Percentiles rank a stretch among this genome's conserved stretches.
Evolutionary conservation across 2,329 filamentous ascomycete genomes (phyloP).

Genomic region (Chaetomiaceae sp.): DNA sequence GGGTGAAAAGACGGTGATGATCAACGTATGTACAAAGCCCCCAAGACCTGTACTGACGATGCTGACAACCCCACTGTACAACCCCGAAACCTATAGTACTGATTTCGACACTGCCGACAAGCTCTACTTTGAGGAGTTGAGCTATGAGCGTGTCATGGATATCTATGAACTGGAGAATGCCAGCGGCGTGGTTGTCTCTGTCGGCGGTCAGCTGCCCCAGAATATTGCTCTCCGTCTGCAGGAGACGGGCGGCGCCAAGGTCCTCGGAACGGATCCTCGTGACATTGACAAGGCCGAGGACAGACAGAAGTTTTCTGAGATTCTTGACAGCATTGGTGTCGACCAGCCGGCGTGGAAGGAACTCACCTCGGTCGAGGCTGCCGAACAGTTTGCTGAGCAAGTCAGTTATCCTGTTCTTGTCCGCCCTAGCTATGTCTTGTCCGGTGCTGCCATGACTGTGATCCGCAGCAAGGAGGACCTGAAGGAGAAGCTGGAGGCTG

Average conservation of each 20-base stretch:
- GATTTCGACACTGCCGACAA: constrained; percentile 88
- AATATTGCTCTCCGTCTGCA: constrained; percentile 95
- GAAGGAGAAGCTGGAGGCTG: constrained; percentile 90
- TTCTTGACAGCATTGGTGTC: constrained; percentile 92
- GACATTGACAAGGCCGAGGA: constrained; percentile 99
- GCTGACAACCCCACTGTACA: constrained; percentile 44
- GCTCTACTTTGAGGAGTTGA: constrained; percentile 94
- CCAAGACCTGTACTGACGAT: neutral
- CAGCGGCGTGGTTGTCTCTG: constrained; percentile 85
- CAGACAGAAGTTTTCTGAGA: constrained; percentile 96
- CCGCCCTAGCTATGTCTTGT: constrained; percentile 91
- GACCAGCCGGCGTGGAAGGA: constrained; percentile 99
- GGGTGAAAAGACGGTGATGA: constrained; percentile 97
- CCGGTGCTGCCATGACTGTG: constrained; percentile 97
- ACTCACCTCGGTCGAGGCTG: constrained; percentile 81
- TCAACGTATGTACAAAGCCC: constrained; percentile 60
- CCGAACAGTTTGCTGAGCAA: constrained; percentile 76
- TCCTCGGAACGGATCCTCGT: constrained; percentile 86
- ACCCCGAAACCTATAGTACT: constrained; percentile 76
- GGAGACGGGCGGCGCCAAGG: constrained; percentile 81
- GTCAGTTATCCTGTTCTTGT: constrained; percentile 95
- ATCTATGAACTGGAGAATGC: constrained; percentile 91
- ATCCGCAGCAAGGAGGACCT: constrained; percentile 85
- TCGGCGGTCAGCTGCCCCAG: constrained; percentile 93
- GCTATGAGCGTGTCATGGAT: constrained; percentile 97